Conservation (phyloP, 1,284 basidiomycete genomes). For the Grifola frondosa region DNA sequence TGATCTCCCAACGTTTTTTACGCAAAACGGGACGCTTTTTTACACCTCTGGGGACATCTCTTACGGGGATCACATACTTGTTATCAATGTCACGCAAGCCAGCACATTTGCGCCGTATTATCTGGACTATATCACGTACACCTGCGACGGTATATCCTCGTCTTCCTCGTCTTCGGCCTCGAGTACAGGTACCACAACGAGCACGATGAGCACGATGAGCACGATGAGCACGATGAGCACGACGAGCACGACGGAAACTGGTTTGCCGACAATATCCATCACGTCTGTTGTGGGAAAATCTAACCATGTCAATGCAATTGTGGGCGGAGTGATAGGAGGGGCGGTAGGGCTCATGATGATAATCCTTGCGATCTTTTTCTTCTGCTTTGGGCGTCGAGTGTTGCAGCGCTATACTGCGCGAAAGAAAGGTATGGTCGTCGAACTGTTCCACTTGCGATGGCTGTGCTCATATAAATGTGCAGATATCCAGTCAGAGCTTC, state of each 20-base stretch:
- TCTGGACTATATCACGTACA: slow-evolving; percentile 11
- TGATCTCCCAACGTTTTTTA: slow-evolving; percentile 1
- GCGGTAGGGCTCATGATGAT: slow-evolving; percentile 7
- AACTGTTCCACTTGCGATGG: background rate
- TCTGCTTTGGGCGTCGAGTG: slow-evolving; percentile 11
- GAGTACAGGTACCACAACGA: too few relatives aligned
- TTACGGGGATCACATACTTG: slow-evolving; percentile 4
- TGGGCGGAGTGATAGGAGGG: slow-evolving; percentile 11
- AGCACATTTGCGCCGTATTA: slow-evolving; percentile 9
- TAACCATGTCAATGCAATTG: slow-evolving; percentile 10
- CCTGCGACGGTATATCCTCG: slow-evolving; percentile 4
- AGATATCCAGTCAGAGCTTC: slow-evolving; percentile 13
- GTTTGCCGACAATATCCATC: background rate
- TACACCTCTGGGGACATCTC: slow-evolving; percentile 11
- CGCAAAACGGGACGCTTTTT: slow-evolving; percentile 8
- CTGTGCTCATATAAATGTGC: background rate
- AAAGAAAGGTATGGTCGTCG: slow-evolving; percentile 1
- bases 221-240: too few relatives aligned
- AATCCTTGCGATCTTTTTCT: slow-evolving; percentile 6
- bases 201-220: too few relatives aligned
- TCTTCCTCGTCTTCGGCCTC: slow-evolving; percentile 3
- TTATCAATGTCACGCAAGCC: slow-evolving; percentile 10
- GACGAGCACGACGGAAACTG: too few relatives aligned
- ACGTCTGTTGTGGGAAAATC: background rate
- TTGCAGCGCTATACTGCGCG: slow-evolving; percentile 4